Evolutionary conservation across 495 filamentous ascomycete genomes (phyloP).

Genomic region (Amniculicola lignicola): DNA sequence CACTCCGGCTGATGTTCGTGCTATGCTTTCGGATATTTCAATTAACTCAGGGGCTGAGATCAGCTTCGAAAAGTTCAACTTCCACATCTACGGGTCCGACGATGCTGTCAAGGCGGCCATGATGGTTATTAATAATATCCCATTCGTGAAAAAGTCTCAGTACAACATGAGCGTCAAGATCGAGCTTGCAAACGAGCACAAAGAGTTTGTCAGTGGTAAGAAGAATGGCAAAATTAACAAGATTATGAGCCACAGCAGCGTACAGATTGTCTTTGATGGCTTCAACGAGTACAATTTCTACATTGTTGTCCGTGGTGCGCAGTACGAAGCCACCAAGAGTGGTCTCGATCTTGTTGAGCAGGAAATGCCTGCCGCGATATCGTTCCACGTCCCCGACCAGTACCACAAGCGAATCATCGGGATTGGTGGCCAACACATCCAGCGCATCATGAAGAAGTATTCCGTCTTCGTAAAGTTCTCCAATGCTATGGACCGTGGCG

Average conservation of each 20-base stretch:
- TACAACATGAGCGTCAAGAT: slow-evolving; percentile 97
- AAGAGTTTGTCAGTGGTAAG: slow-evolving; percentile 98
- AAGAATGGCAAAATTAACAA: slow-evolving; percentile 99
- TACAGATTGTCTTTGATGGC: slow-evolving; percentile 97
- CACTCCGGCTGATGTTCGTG: slow-evolving; percentile 69
- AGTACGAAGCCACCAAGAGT: slow-evolving; percentile 87
- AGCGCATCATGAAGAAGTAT: slow-evolving; percentile 99
- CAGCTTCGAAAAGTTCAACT: slow-evolving; percentile 87
- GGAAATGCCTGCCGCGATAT: slow-evolving; percentile 98
- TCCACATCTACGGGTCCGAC: slow-evolving; percentile 91
- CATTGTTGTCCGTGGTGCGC: slow-evolving; percentile 89
- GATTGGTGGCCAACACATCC: slow-evolving; percentile 96
- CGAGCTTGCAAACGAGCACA: slow-evolving; percentile 97
- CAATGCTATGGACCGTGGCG: slow-evolving; percentile 97
- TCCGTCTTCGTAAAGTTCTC: slow-evolving; percentile 99
- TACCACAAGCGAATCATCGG: slow-evolving; percentile 99
- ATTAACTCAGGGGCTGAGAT: slow-evolving; percentile 94
- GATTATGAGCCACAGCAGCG: slow-evolving; percentile 98
- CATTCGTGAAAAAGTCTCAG: slow-evolving; percentile 79
- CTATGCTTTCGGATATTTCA: slow-evolving; percentile 93
- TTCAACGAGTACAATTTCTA: slow-evolving; percentile 99
- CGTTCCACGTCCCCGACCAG: slow-evolving; percentile 98
- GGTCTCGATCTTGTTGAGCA: slow-evolving; percentile 92
- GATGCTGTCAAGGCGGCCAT: slow-evolving; percentile 92
- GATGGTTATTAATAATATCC: slow-evolving; percentile 86